Conservation (phyloP, 805 yeast genomes). For the Wickerhamiella sergipiensis region DNA sequence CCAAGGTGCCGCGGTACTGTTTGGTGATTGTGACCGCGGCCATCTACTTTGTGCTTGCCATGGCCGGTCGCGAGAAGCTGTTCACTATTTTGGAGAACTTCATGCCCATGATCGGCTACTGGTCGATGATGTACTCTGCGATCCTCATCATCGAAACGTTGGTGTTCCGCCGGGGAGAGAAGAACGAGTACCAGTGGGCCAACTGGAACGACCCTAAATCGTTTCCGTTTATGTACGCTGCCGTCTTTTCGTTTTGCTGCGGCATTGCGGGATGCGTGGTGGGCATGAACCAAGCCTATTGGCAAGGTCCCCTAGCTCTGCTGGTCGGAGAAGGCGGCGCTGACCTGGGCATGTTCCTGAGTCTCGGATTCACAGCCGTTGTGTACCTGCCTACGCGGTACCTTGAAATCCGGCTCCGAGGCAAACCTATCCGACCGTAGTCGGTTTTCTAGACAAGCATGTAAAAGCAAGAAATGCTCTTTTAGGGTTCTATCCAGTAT, state of each 20-base stretch:
- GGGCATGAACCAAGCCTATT: constrained; percentile 82
- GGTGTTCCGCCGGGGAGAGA: constrained; percentile 44
- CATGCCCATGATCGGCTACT: constrained; percentile 82
- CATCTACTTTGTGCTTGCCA: constrained; percentile 53
- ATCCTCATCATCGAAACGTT: constrained; percentile 57
- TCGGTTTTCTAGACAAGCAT: not conserved
- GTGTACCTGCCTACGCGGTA: constrained; percentile 55
- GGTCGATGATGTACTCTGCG: constrained; percentile 74
- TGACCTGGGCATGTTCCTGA: constrained; percentile 70
- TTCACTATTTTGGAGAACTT: constrained; percentile 64
- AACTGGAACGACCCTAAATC: constrained; percentile 52
- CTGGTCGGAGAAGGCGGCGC: constrained; percentile 56
- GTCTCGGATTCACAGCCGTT: constrained; percentile 55
- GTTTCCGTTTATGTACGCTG: constrained; percentile 61
- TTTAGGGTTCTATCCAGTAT: too few species aligned
- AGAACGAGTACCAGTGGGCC: constrained; percentile 52
- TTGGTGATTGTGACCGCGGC: constrained; percentile 53
- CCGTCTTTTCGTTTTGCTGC: constrained; percentile 45
- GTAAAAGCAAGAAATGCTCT: too few species aligned
- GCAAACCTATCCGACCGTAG: constrained; percentile 10
- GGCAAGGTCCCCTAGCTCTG: constrained; percentile 61
- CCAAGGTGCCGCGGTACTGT: constrained; percentile 63
- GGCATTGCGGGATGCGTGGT: constrained; percentile 76
- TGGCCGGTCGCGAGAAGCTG: constrained; percentile 64
- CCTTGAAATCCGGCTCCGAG: constrained; percentile 42